phyloP scores from a whole-genome alignment of 108 stramenopile genomes.

The Cylindrotheca closterium region DNA sequence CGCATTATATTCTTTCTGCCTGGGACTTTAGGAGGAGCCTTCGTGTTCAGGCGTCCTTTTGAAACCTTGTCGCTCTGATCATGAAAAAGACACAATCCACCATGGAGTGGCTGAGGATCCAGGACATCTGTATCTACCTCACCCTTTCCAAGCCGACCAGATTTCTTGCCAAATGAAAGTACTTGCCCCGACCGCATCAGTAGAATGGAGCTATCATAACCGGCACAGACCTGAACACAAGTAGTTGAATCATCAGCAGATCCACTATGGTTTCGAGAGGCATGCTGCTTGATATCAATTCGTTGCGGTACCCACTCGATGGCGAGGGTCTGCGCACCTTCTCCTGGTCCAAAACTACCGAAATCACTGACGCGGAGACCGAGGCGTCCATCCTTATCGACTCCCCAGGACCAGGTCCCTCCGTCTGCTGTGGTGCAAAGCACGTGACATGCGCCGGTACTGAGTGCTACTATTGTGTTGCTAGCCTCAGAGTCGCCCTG shows the following conservation, averaged over 20 bases:
- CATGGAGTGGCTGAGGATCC: conserved; percentile 51
- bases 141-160: conserved; percentile 68
- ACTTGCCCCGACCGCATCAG: conserved; percentile 53
- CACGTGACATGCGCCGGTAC: conserved; percentile 60
- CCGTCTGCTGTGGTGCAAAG: conserved; percentile 48
- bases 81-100: conserved; percentile 62
- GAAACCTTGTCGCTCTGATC: not conserved
- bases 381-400: conserved; percentile 25
- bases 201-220: conserved; percentile 57
- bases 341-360: conserved; percentile 13
- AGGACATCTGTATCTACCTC: conserved; percentile 36
- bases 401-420: conserved; percentile 61
- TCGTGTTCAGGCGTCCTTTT: no score
- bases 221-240: conserved; percentile 51
- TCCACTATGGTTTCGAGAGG: not conserved
- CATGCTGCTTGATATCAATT: conserved; percentile 23
- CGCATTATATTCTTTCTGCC: not conserved
- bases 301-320: conserved; percentile 36
- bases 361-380: conserved; percentile 27
- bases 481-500: not conserved
- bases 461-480: conserved; percentile 44
- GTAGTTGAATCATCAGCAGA: not conserved
- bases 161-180: conserved; percentile 55
- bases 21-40: no score
- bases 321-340: conserved; percentile 5